Conservation (phyloP, 2,329 filamentous ascomycete species). For the Fusarium domesticum region DNA sequence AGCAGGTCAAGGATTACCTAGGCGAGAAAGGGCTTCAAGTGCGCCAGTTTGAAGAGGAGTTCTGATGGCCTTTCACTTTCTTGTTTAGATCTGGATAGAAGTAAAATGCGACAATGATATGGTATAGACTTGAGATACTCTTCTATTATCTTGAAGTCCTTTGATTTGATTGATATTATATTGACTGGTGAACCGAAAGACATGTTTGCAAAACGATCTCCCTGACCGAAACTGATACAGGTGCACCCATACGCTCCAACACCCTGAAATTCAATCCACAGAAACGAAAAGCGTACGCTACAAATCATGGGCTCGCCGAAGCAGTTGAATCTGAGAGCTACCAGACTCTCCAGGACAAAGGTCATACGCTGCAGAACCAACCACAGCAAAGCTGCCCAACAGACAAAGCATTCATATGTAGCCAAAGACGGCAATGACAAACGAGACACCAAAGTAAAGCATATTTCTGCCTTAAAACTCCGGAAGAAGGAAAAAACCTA, state of each 20-base stretch:
- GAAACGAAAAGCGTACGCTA: constrained; percentile 11
- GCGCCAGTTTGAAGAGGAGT: constrained; percentile 68
- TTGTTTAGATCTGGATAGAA: constrained; percentile 3
- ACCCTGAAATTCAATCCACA: constrained; percentile 9
- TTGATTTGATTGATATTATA: constrained; percentile 13
- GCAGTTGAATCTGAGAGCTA: constrained; percentile 21
- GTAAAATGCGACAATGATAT: constrained; percentile 6
- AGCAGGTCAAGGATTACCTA: constrained; percentile 86
- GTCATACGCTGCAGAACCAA: no score
- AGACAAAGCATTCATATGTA: constrained; percentile 17
- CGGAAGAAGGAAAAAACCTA: constrained; percentile 46
- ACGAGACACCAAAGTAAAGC: constrained; percentile 21
- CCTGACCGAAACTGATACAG: constrained; percentile 9
- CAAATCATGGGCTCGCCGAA: constrained; percentile 10
- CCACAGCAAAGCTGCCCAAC: no score
- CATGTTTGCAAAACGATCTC: constrained; percentile 3
- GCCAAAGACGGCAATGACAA: constrained; percentile 10
- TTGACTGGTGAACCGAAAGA: constrained; percentile 4
- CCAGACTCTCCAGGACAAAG: constrained; percentile 11
- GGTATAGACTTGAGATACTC: constrained; percentile 4
- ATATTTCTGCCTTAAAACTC: constrained; percentile 19
- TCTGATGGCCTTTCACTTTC: constrained; percentile 6
- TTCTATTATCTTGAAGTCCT: background rate
- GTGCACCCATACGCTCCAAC: constrained; percentile 16
- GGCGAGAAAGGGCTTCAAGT: constrained; percentile 69